Base-by-base conservation (phyloP, 805 yeast species). In the Jamesozyma gamospora region DNA sequence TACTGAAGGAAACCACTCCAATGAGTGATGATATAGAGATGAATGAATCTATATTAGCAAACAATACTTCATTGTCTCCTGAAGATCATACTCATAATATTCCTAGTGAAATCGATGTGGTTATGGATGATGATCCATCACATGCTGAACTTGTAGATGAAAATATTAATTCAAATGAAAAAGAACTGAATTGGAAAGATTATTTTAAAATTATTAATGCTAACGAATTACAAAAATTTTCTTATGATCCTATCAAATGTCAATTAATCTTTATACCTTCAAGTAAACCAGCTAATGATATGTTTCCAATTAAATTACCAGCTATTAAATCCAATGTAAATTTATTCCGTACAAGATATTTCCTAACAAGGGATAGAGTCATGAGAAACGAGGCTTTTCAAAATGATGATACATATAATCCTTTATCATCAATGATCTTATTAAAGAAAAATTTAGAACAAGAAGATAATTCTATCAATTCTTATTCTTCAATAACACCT, bases 311-410 rank as follows among this genome's bases (percentile, higher is more conserved):
- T n/a, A 43, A 47, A 2, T 41, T 58, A n/a, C 56, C 66, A 0
- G 44, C 42, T 8, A 54, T 54, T 0, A 46, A 53, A 5, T 44
- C 60, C 9, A 60, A 60, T 33, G 55, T 73, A 2, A 63, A 66
- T 17, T 53, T 74, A 37, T 74, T 74, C 47, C 56, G 63, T 18
- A 67, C 71, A 18, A 67, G 94, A 40, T 83, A 76, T 52, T 63
- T 75, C 48, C 60, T 87, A 15, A 52, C 83, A 2, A 69, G 71
- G 49, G 95, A 86, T 55, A 66, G 94, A 40, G 61, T 88, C 4
- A 63, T 79, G 40, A 69, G 97, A 45, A 82, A 83, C 57, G 94
- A 83, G 37, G 65, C 68, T 46, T 87, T 86, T 52, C 87, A 80
- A 51, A 47, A 47, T 21, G 49, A 46, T 28, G 57, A 55, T 41